Conservation (phyloP, 306 rosid genomes). For the Acacia acuminata region DNA sequence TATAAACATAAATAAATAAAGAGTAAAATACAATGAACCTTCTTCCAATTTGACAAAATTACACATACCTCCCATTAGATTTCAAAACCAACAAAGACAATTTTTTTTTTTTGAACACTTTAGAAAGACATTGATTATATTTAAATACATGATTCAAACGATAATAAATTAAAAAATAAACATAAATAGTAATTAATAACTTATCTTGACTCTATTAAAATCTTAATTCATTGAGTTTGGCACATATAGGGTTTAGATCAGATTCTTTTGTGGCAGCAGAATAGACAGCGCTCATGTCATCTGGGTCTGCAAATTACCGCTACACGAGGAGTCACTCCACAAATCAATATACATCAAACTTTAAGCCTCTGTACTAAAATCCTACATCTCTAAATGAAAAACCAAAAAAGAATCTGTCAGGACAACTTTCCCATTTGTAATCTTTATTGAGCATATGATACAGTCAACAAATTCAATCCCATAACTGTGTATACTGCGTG, state of each 20-base stretch:
- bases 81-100: too few relatives aligned
- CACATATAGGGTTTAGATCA: background rate
- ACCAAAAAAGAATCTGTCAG: conserved; percentile 19
- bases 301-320: background rate
- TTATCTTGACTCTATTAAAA: background rate
- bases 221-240: background rate
- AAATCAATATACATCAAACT: conserved; percentile 7
- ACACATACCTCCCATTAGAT: too few relatives aligned
- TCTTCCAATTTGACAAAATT: too few relatives aligned
- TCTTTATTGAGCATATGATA: conserved; percentile 45
- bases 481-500: conserved; percentile 26
- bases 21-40: too few relatives aligned
- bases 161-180: too few relatives aligned
- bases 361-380: conserved; percentile 28
- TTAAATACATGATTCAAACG: too few relatives aligned
- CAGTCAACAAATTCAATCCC: conserved; percentile 29
- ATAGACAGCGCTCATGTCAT: background rate
- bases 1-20: too few relatives aligned
- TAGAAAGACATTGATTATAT: too few relatives aligned
- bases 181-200: too few relatives aligned
- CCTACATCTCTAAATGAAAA: conserved; percentile 30
- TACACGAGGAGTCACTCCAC: background rate
- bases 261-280: background rate
- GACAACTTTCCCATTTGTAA: conserved; percentile 36
- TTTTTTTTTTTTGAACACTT: too few relatives aligned